Evolutionary conservation across 768 basidiomycete species (phyloP), one percentile per base, ranked within the genome.

Genomic region (Termitomyces sp.): DNA sequence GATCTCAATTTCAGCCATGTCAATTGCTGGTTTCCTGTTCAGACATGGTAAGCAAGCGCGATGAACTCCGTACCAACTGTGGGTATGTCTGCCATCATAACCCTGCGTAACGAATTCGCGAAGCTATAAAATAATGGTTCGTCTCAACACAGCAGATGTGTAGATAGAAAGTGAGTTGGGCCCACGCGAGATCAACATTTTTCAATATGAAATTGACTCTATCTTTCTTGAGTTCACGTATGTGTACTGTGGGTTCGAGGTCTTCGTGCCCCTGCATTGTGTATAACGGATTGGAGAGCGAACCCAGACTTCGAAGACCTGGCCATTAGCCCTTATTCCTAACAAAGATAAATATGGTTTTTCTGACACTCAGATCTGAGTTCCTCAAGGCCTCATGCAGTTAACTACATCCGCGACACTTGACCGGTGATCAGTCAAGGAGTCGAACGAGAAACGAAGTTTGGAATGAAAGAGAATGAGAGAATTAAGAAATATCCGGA

Each of bases 171-270:
- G 51, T 50, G 50, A 57, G 66, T 19, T 50, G 38, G 22, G 42
- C 93, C 70, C 70, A 96, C 93, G 90, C 91, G 66, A 98, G 80
- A 72, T 98, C 95, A 37, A 98, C 95, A 80, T 97, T 96, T 68
- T 93, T 89, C 11, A 99, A 76, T 12, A 95, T 87, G 64, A 98
- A 98, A 65, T 92, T 88, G 58, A 94, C 92, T 57, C 82, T 78
- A 65, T 96, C 91, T 65, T 82, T 83, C 66, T 90, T 86, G 51
- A 96, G 73, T 61, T 93, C 87, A 53, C 91, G 86, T 68, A 93
- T 93, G 53, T 86, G 83, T 21, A 93, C 88, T 26, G 80, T 80
- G 11, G 89, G 86, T 58, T 89, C 88, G 51, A 72, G 64, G 50
- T 79, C 77, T 56, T 76, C 73, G 57, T 67, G 69, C 45, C 62